phyloP scores from a whole-genome alignment of 2,329 filamentous ascomycete genomes.

The Pyrenochaeta sp. region DNA sequence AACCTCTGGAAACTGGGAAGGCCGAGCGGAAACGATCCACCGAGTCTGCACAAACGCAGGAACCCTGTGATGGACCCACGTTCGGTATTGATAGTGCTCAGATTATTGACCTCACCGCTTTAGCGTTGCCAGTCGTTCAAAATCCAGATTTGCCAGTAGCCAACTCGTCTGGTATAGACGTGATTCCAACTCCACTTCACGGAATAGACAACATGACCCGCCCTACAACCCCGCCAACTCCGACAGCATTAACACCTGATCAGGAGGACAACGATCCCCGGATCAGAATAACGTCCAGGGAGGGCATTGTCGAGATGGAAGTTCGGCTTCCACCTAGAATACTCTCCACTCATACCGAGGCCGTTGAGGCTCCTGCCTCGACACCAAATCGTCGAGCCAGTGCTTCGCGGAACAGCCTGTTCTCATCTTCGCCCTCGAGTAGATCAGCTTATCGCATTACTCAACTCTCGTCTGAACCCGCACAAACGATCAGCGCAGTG shows the following conservation, averaged over 20 bases:
- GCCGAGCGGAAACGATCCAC: constrained; percentile 3
- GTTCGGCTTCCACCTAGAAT: constrained; percentile 46
- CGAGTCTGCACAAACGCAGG: constrained; percentile 1
- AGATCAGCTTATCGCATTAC: constrained; percentile 43
- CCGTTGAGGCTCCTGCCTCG: constrained; percentile 20
- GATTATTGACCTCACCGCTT: constrained; percentile 31
- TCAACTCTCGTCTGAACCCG: constrained; percentile 44
- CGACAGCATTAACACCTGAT: constrained; percentile 27
- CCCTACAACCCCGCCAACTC: constrained; percentile 34
- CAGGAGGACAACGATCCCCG: constrained; percentile 44
- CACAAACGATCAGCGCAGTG: constrained; percentile 43
- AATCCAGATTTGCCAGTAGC: not conserved
- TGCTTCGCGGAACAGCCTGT: constrained; percentile 6
- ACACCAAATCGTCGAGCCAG: constrained; percentile 12
- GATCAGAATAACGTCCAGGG: constrained; percentile 50
- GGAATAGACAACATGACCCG: constrained; percentile 21
- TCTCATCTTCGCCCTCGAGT: constrained; percentile 6
- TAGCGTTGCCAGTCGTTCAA: constrained; percentile 30
- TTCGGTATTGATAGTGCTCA: constrained; percentile 28
- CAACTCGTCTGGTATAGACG: constrained; percentile 10
- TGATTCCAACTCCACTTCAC: constrained; percentile 16
- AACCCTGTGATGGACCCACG: constrained; percentile 12
- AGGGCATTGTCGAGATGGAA: constrained; percentile 50
- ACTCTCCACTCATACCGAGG: constrained; percentile 39
- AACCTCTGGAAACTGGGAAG: constrained; percentile 5